Evolutionary conservation across 306 rosid species (phyloP).

Genomic region (Fragaria ananassa): DNA sequence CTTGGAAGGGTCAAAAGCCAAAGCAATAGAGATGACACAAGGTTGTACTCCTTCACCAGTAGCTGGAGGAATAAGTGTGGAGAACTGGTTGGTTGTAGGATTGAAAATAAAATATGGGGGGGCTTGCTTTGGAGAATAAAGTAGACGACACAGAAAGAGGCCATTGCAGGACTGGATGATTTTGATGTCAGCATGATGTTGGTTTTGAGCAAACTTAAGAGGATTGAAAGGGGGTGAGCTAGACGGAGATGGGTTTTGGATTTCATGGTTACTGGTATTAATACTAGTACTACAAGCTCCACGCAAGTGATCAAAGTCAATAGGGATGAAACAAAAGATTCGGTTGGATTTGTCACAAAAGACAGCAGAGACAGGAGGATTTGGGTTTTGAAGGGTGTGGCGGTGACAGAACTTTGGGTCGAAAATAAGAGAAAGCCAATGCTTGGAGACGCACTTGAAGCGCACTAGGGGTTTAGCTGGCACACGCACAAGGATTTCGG

Average conservation of each 20-base stretch:
- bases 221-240: no score
- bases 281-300: no score
- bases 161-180: no score
- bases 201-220: no score
- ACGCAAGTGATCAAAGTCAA: no score
- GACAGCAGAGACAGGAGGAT: background rate
- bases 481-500: background rate
- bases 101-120: no score
- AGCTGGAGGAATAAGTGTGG: background rate
- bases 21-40: background rate
- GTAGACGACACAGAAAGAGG: no score
- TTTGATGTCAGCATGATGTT: no score
- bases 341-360: background rate
- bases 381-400: background rate
- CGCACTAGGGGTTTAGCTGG: background rate
- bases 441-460: constrained; percentile 2
- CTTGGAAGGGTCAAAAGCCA: background rate
- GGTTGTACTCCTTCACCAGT: background rate
- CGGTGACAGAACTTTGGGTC: background rate
- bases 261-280: no score
- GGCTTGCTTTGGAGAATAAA: no score
- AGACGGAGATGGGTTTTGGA: no score
- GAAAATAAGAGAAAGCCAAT: background rate
- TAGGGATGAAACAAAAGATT: background rate
- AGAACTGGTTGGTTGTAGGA: background rate